These are phyloP conservation scores for Leccinum pachyderme DNA, from an alignment of 1,284 basidiomycete genomes.

Conservation along the genomic window DNA sequence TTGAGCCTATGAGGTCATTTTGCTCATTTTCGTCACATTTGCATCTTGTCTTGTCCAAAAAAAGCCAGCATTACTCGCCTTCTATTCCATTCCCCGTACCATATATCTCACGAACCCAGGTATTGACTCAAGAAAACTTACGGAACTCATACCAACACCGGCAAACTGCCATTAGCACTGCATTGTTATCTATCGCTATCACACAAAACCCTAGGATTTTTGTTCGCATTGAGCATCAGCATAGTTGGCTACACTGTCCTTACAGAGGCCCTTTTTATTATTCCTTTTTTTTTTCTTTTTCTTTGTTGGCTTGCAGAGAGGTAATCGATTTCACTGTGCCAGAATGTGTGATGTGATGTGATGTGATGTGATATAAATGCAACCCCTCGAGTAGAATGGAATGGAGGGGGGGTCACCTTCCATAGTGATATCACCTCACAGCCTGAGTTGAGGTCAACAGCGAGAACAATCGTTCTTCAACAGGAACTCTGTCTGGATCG, in stretches of 20 bases:
- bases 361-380: constrained; percentile 1
- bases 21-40: constrained; percentile 12
- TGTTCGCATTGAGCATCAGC: constrained; percentile 31
- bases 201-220: constrained; percentile 24
- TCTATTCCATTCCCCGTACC: constrained; percentile 35
- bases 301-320: constrained; percentile 8
- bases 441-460: constrained; percentile 22
- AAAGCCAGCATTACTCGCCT: constrained; percentile 25
- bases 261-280: constrained; percentile 12
- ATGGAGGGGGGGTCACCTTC: constrained; percentile 30
- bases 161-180: constrained; percentile 26
- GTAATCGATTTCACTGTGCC: constrained; percentile 18
- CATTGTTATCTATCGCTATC: constrained; percentile 37
- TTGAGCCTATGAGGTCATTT: constrained; percentile 27
- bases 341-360: constrained; percentile 8
- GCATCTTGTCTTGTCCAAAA: constrained; percentile 27
- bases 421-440: constrained; percentile 28
- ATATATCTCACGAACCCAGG: constrained; percentile 37
- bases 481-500: constrained; percentile 18
- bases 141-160: constrained; percentile 36
- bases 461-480: constrained; percentile 24
- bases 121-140: constrained; percentile 32
- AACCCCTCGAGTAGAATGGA: constrained; percentile 21
- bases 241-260: constrained; percentile 21
- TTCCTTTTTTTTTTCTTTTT: background rate